Conservation (phyloP, 2,329 filamentous ascomycete species). For the Bipolaris victoriae region DNA sequence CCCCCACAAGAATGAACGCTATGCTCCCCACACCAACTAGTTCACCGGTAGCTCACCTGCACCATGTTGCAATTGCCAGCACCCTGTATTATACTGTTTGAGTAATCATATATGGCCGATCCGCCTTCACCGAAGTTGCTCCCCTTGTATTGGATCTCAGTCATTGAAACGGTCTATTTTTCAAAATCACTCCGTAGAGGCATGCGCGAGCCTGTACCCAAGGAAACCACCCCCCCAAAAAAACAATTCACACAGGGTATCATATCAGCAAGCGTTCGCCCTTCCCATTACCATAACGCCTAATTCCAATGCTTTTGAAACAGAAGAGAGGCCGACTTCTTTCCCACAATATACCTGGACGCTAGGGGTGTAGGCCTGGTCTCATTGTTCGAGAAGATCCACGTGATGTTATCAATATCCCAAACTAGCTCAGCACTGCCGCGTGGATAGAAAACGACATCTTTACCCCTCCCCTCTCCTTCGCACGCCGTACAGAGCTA, state of each 20-base stretch:
- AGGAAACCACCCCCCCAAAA: too few relatives aligned
- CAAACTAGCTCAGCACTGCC: too few relatives aligned
- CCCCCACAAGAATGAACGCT: conserved; percentile 19
- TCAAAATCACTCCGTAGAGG: background rate
- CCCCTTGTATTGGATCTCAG: background rate
- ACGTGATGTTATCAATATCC: too few relatives aligned
- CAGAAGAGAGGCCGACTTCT: background rate
- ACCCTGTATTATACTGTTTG: background rate
- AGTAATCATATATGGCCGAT: background rate
- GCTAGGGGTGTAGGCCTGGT: too few relatives aligned
- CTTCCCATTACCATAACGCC: conserved; percentile 61
- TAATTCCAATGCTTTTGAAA: background rate
- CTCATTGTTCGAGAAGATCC: too few relatives aligned
- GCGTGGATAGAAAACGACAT: too few relatives aligned
- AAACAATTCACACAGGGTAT: background rate
- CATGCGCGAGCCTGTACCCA: background rate
- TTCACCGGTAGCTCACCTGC: background rate
- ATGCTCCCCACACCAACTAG: background rate
- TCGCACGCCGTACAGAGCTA: too few relatives aligned
- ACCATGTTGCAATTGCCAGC: background rate
- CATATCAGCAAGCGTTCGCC: background rate
- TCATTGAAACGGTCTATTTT: background rate
- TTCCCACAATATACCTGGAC: background rate
- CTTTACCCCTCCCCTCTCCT: too few relatives aligned
- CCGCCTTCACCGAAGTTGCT: background rate